Evolutionary conservation across 2,329 filamentous ascomycete species (phyloP), one percentile per base, ranked within the genome.

Genomic region (Talaromyces sp.): DNA sequence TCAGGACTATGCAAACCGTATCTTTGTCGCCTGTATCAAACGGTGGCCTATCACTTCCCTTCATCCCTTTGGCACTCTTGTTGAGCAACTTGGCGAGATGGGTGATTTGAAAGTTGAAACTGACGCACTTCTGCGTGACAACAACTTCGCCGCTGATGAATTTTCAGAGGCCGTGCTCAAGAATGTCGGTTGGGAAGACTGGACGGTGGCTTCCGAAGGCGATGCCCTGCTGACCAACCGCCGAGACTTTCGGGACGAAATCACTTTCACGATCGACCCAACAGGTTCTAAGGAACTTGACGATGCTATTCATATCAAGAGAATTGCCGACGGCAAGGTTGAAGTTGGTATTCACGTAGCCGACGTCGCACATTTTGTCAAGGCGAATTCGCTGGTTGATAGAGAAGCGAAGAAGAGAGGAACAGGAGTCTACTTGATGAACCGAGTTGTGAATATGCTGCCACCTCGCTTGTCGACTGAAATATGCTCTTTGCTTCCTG

Each of bases 11-110:
- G 91, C 93, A 58, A 95, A 96, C 76, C 89, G 91, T 68, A 99
- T 99, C 68, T 99, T 99, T 65, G 94, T 99, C 66, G 94, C 94
- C 50, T 97, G 92, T 78, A 99, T 99, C 77, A 99, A 99, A 83
- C 86, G 94, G 70, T 99, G 94, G 94, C 94, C 94, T 63, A 99
- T 99, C 69, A 99, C 94, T 28, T 99, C 94, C n/a, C 85, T 99
- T 57, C 94, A 99, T 77, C 94, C 94, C 33, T 99, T 99, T 69
- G 94, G 94, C 71, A 99, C 94, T 8, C 85, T 99, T 48, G 92
- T 97, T 56, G 94, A 99, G 77, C 91, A 96, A 76, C 87, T 99
- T 56, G 94, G 94, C 62, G 90, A 91, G 72, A 97, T 97, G 89
- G 94, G 94, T 64, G 91, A 99, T 71, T 82, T 96, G 65, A 96